A percentile compares a stretch with the other conserved stretches of the same genome.
Evolutionary conservation across 1,284 basidiomycete species (phyloP).

Genomic region (Cryptococcus jaspeensis): DNA sequence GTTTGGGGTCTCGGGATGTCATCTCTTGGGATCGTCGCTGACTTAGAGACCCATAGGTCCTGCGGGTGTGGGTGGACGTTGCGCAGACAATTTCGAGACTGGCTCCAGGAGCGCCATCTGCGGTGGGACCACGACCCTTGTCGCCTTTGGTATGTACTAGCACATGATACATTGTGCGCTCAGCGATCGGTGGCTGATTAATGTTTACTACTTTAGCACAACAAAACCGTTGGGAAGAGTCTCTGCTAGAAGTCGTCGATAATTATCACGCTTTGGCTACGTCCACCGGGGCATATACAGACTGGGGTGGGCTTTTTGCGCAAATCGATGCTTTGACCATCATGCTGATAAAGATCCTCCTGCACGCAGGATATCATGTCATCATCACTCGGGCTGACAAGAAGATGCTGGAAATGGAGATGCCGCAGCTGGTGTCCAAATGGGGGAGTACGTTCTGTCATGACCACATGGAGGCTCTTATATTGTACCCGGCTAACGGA

Average conservation of each 20-base stretch:
- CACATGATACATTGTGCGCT: too few species aligned
- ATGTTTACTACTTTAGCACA: too few species aligned
- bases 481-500: too few species aligned
- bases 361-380: too few species aligned
- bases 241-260: slow-evolving; percentile 16
- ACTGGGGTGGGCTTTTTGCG: too few species aligned
- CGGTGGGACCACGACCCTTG: slow-evolving; percentile 23
- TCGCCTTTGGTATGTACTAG: slow-evolving; percentile 18
- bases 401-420: slow-evolving; percentile 13
- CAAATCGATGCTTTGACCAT: too few species aligned
- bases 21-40: not conserved
- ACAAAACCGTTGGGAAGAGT: slow-evolving; percentile 9
- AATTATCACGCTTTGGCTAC: slow-evolving; percentile 10
- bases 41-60: slow-evolving; percentile 10
- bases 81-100: slow-evolving; percentile 21
- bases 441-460: slow-evolving; percentile 11
- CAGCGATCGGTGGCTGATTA: too few species aligned
- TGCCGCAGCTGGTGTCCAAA: slow-evolving; percentile 14
- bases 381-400: slow-evolving; percentile 15
- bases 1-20: not conserved
- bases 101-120: slow-evolving; percentile 13
- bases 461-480: not conserved
- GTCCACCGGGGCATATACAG: slow-evolving; percentile 12
- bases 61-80: slow-evolving; percentile 7
- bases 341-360: too few species aligned